Percentiles rank a stretch among this genome's conserved stretches.
Conservation (phyloP, 495 filamentous ascomycete species). For the Parachaetomium inaequale region DNA sequence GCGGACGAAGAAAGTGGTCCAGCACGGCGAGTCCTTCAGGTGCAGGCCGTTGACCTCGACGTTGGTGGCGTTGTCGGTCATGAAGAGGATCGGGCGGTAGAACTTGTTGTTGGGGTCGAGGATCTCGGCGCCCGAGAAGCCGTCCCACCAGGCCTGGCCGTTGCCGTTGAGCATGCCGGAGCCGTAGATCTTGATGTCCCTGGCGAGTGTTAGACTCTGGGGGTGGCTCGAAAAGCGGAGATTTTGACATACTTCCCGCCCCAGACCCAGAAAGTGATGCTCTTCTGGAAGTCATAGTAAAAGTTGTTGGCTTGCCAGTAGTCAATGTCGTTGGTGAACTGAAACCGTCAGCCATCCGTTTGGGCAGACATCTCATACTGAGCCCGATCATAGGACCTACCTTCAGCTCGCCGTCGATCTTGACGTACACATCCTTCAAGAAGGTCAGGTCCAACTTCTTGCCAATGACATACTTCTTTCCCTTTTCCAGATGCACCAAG, state of each 20-base stretch:
- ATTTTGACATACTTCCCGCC: conserved; percentile 44
- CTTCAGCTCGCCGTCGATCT: conserved; percentile 55
- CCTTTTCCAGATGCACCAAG: conserved; percentile 32
- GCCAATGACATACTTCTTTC: conserved; percentile 51
- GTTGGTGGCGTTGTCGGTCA: conserved; percentile 54
- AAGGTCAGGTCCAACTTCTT: conserved; percentile 56
- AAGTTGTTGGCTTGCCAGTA: conserved; percentile 60
- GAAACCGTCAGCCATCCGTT: neutral
- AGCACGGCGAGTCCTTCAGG: conserved; percentile 56
- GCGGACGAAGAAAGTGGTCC: conserved; percentile 55
- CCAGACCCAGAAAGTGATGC: conserved; percentile 60
- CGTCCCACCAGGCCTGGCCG: conserved; percentile 43
- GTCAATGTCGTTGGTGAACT: conserved; percentile 55
- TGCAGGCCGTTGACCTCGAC: conserved; percentile 54
- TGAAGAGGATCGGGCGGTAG: conserved; percentile 54
- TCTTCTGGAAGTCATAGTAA: conserved; percentile 56
- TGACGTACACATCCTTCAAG: conserved; percentile 53
- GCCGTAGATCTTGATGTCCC: conserved; percentile 54
- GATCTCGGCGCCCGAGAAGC: conserved; percentile 33
- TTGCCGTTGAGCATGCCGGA: conserved; percentile 54
- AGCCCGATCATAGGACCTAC: neutral
- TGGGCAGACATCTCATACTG: neutral
- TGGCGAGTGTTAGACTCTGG: neutral
- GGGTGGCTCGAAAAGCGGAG: no score
- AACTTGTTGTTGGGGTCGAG: conserved; percentile 51